Percentiles rank a stretch among this genome's conserved stretches.
These are phyloP conservation scores for Penicillium canariense DNA, from an alignment of 495 filamentous ascomycete species.

Conservation along the genomic window DNA sequence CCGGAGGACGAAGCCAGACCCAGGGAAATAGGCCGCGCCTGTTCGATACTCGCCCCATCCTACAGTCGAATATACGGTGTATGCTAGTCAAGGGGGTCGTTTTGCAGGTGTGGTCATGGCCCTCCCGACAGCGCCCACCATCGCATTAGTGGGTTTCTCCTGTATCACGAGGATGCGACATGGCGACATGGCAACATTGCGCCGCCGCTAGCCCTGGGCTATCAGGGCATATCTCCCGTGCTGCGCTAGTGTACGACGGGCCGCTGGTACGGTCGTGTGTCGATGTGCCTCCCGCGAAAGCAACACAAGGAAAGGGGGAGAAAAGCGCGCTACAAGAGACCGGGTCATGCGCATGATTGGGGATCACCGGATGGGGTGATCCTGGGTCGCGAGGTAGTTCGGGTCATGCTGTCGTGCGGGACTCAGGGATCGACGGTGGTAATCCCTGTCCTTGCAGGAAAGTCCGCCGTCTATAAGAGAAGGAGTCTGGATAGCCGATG, in stretches of 20 bases:
- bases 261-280: not conserved
- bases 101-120: slow-evolving; percentile 3
- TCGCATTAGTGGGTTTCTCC: slow-evolving; percentile 1
- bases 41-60: not conserved
- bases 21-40: not conserved
- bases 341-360: slow-evolving; percentile 24
- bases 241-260: slow-evolving; percentile 6
- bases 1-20: not conserved
- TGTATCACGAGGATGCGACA: slow-evolving; percentile 22
- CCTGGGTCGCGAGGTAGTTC: slow-evolving; percentile 5
- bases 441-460: not conserved
- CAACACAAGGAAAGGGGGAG: not conserved
- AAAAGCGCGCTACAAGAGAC: not conserved
- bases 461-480: not conserved
- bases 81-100: not conserved
- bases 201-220: not conserved
- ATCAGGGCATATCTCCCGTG: not conserved
- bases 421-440: not conserved
- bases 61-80: not conserved
- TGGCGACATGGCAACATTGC: slow-evolving; percentile 1
- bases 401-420: slow-evolving; percentile 18
- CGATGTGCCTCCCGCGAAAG: too few relatives aligned
- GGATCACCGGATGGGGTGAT: slow-evolving; percentile 22
- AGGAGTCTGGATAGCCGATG: not conserved
- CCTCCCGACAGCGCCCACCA: not conserved